A percentile compares a stretch with the other conserved stretches of the same genome.
phyloP scores from a whole-genome alignment of 2,329 filamentous ascomycete species.

The Colletotrichum zoysiae region DNA sequence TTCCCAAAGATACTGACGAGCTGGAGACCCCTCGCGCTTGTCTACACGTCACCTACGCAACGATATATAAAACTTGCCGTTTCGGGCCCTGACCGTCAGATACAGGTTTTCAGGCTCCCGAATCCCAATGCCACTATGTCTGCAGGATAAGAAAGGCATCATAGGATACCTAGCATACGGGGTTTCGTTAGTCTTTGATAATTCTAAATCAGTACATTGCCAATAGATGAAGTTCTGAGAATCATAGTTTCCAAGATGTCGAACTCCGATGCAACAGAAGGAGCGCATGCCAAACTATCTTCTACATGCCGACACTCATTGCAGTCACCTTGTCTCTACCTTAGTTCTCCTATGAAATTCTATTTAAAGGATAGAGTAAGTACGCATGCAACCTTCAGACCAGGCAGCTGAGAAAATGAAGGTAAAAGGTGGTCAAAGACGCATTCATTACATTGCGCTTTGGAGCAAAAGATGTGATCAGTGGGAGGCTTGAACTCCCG shows the following conservation, averaged over 20 bases:
- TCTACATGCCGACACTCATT: background rate
- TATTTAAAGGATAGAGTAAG: background rate
- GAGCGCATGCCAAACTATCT: background rate
- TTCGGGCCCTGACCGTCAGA: background rate
- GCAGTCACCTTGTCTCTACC: background rate
- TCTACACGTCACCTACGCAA: background rate
- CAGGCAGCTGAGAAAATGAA: background rate
- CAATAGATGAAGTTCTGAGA: too few relatives aligned
- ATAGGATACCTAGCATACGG: too few relatives aligned
- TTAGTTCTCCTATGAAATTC: background rate
- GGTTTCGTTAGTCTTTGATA: background rate
- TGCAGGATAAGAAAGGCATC: background rate
- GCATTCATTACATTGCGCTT: too few relatives aligned
- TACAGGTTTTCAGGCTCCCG: background rate
- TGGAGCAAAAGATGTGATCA: background rate
- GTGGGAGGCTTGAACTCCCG: slow-evolving; percentile 26
- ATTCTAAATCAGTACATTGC: background rate
- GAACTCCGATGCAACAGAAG: too few relatives aligned
- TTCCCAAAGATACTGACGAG: background rate
- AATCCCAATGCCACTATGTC: too few relatives aligned
- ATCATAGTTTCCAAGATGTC: background rate
- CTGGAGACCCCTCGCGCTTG: background rate
- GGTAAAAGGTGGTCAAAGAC: background rate
- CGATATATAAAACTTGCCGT: background rate
- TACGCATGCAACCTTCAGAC: background rate